phyloP scores from a whole-genome alignment of 805 yeast species.

The Wickerhamomyces hampshirensis region DNA sequence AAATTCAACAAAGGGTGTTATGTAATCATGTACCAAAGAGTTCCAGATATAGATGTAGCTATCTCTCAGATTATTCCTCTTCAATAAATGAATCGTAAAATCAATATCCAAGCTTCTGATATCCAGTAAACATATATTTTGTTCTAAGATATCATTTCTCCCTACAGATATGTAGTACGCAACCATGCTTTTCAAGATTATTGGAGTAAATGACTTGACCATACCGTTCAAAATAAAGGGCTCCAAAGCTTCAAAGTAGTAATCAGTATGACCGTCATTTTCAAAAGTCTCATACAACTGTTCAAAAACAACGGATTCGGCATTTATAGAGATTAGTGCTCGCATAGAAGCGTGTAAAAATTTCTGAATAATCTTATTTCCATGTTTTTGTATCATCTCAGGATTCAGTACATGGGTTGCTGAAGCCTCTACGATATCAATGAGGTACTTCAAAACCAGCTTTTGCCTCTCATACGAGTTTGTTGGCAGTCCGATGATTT shows the following conservation, averaged over 20 bases:
- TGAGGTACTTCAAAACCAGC: conserved; percentile 48
- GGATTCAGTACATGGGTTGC: conserved; percentile 20
- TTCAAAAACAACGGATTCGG: conserved; percentile 36
- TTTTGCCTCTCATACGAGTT: conserved; percentile 37
- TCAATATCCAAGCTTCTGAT: conserved; percentile 71
- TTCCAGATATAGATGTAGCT: conserved; percentile 71
- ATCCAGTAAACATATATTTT: conserved; percentile 65
- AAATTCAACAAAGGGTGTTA: conserved; percentile 65
- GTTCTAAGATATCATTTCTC: conserved; percentile 51
- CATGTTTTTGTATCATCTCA: conserved; percentile 6
- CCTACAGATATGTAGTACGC: conserved; percentile 36
- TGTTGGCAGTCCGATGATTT: conserved; percentile 54
- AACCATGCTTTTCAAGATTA: conserved; percentile 58
- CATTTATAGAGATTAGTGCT: conserved; percentile 34
- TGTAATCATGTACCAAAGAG: conserved; percentile 59
- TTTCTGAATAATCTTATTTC: conserved; percentile 24
- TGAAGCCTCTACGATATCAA: conserved; percentile 44
- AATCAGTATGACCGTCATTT: conserved; percentile 19
- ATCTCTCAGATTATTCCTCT: conserved; percentile 50
- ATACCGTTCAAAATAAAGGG: conserved; percentile 43
- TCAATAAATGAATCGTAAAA: conserved; percentile 60
- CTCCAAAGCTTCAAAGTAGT: conserved; percentile 51
- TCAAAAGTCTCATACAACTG: conserved; percentile 40
- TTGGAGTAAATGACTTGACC: conserved; percentile 54
- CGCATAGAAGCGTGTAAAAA: conserved; percentile 36